phyloP scores from a whole-genome alignment of 768 basidiomycete genomes.

The Russula abietina region DNA sequence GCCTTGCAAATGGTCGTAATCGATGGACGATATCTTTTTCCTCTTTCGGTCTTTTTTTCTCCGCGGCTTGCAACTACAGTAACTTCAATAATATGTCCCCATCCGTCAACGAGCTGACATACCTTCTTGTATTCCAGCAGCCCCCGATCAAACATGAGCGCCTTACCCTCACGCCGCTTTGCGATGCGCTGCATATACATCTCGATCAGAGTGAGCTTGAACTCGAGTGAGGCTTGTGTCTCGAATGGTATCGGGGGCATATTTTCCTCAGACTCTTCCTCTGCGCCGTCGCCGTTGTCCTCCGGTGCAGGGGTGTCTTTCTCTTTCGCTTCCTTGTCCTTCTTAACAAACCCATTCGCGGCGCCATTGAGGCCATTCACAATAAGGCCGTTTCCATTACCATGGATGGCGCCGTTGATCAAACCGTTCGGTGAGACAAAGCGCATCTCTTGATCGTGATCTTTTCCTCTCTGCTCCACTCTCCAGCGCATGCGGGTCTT shows the following conservation, averaged over 20 bases:
- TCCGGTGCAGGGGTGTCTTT: conserved; percentile 23
- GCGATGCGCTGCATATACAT: conserved; percentile 88
- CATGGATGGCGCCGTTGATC: conserved; percentile 32
- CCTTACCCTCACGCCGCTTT: conserved; percentile 78
- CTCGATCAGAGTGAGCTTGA: conserved; percentile 86
- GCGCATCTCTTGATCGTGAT: conserved; percentile 28
- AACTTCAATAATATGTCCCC: conserved; percentile 19
- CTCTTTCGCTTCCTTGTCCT: conserved; percentile 39
- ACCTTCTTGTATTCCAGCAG: conserved; percentile 95
- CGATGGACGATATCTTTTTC: conserved; percentile 88
- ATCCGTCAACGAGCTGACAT: conserved; percentile 23
- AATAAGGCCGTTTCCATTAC: conserved; percentile 29
- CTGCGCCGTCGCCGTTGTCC: conserved; percentile 44
- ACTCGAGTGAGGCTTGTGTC: conserved; percentile 71
- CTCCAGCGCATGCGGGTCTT: conserved; percentile 41
- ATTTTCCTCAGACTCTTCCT: conserved; percentile 56
- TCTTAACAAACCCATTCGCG: conserved; percentile 31
- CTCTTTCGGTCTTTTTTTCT: conserved; percentile 86
- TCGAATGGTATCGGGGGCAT: conserved; percentile 75
- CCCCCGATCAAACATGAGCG: conserved; percentile 86
- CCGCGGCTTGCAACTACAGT: conserved; percentile 76
- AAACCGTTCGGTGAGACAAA: conserved; percentile 14
- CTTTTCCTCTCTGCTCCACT: conserved; percentile 36
- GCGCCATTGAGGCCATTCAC: conserved; percentile 35
- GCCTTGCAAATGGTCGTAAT: conserved; percentile 81